phyloP scores from a whole-genome alignment of 2,329 filamentous ascomycete genomes.

The Arthroderma sp. region DNA sequence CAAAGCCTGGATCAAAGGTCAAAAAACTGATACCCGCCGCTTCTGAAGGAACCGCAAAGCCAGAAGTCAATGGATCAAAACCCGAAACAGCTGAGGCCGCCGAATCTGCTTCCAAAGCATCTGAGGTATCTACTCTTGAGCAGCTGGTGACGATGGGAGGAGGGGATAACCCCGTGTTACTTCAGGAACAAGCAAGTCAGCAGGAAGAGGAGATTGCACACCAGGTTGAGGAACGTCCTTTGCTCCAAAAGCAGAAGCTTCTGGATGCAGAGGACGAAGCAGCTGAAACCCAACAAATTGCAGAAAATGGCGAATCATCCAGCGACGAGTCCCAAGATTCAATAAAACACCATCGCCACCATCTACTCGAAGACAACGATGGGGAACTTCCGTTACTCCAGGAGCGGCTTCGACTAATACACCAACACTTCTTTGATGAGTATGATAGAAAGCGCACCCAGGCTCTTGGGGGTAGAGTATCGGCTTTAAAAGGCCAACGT shows the following conservation, averaged over 20 bases:
- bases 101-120: conserved; percentile 5
- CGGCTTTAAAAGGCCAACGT: conserved; percentile 41
- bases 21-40: conserved; percentile 13
- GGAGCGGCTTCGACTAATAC: conserved; percentile 61
- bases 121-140: conserved; percentile 50
- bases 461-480: conserved; percentile 36
- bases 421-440: conserved; percentile 68
- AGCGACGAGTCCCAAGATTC: conserved; percentile 31
- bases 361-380: conserved; percentile 79
- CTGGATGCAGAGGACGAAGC: conserved; percentile 73
- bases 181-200: conserved; percentile 67
- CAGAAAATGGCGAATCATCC: conserved; percentile 35
- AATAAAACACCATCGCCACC: conserved; percentile 45
- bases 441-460: conserved; percentile 50
- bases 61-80: conserved; percentile 26
- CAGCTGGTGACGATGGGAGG: conserved; percentile 66
- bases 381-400: conserved; percentile 67
- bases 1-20: conserved; percentile 20
- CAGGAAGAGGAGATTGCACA: conserved; percentile 80
- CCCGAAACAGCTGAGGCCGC: conserved; percentile 14
- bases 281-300: conserved; percentile 36
- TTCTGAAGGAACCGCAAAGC: conserved; percentile 13
- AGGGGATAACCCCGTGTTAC: conserved; percentile 52
- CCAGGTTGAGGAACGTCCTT: conserved; percentile 75
- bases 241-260: conserved; percentile 84